Percentiles rank a stretch among this genome's conserved stretches.
Evolutionary conservation across 345 rosid genomes (phyloP).

Genomic region (Linum trigynum): DNA sequence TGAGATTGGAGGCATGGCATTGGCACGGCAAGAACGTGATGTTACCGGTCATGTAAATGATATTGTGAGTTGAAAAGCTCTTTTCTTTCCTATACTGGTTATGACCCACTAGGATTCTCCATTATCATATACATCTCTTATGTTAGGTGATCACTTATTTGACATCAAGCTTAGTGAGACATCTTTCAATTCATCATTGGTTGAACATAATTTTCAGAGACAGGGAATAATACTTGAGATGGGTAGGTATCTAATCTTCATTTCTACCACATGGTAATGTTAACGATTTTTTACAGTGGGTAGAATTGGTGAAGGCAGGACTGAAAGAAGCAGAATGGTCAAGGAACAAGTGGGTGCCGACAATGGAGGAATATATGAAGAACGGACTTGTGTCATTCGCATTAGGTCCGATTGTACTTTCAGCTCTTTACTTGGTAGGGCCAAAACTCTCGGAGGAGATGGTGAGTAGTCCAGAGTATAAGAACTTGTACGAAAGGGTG

Average conservation of each 20-base stretch:
- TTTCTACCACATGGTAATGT: too few species aligned
- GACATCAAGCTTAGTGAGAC: too few species aligned
- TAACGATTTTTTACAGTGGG: slow-evolving; percentile 43
- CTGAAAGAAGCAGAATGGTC: slow-evolving; percentile 51
- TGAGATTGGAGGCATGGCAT: slow-evolving; percentile 62
- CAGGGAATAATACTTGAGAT: too few species aligned
- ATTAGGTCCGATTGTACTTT: slow-evolving; percentile 78
- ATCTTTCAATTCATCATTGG: too few species aligned
- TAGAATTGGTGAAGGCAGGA: slow-evolving; percentile 60
- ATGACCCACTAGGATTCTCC: too few species aligned
- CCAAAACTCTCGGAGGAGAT: slow-evolving; percentile 47
- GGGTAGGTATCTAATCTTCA: too few species aligned
- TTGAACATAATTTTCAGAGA: too few species aligned
- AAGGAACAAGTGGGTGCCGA: slow-evolving; percentile 41
- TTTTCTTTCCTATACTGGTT: too few species aligned
- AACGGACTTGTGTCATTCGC: slow-evolving; percentile 63
- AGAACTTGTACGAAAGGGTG: slow-evolving; percentile 39
- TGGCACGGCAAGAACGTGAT: slow-evolving; percentile 48
- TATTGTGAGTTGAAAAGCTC: slow-evolving; percentile 30
- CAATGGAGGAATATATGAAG: slow-evolving; percentile 59
- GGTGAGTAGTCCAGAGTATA: slow-evolving; percentile 28
- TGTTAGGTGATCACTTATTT: too few species aligned
- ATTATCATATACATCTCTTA: too few species aligned
- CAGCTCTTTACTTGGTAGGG: slow-evolving; percentile 59
- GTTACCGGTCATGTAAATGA: slow-evolving; percentile 42